Conservation (phyloP, 2,329 filamentous ascomycete species). For the Xylariaceae sp. region DNA sequence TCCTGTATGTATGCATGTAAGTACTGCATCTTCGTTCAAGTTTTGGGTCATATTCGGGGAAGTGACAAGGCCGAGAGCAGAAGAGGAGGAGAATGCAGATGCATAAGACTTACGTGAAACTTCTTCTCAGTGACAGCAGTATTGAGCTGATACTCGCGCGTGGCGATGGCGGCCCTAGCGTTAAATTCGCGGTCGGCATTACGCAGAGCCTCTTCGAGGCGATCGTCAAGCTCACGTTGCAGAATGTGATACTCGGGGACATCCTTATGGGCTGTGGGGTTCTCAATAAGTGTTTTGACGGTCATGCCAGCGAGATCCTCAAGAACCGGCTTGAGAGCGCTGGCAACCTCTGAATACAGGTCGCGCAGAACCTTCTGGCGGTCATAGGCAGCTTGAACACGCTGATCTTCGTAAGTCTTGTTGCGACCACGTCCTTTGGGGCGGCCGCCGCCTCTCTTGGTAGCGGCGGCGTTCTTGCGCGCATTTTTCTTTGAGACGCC, state of each 20-base stretch:
- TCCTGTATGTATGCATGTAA: constrained; percentile 35
- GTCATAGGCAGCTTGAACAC: constrained; percentile 64
- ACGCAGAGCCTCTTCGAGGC: constrained; percentile 43
- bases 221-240: constrained; percentile 57
- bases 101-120: constrained; percentile 47
- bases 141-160: constrained; percentile 45
- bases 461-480: constrained; percentile 30
- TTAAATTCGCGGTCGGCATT: constrained; percentile 43
- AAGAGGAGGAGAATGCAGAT: constrained; percentile 8
- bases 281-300: constrained; percentile 62
- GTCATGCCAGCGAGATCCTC: constrained; percentile 69
- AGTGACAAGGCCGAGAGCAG: constrained; percentile 11
- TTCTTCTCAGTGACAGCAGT: constrained; percentile 49
- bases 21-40: constrained; percentile 23
- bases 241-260: constrained; percentile 60
- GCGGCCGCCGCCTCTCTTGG: constrained; percentile 40
- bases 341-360: constrained; percentile 67
- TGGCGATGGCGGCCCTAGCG: constrained; percentile 42
- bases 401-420: constrained; percentile 62
- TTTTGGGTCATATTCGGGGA: constrained; percentile 11
- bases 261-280: constrained; percentile 59
- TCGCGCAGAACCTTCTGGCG: constrained; percentile 72
- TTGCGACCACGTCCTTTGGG: constrained; percentile 53
- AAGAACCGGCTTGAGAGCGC: constrained; percentile 67
- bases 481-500: constrained; percentile 36